These are phyloP conservation scores for Angomonas deanei DNA, from an alignment of 208 protist species.

Conservation along the genomic window DNA sequence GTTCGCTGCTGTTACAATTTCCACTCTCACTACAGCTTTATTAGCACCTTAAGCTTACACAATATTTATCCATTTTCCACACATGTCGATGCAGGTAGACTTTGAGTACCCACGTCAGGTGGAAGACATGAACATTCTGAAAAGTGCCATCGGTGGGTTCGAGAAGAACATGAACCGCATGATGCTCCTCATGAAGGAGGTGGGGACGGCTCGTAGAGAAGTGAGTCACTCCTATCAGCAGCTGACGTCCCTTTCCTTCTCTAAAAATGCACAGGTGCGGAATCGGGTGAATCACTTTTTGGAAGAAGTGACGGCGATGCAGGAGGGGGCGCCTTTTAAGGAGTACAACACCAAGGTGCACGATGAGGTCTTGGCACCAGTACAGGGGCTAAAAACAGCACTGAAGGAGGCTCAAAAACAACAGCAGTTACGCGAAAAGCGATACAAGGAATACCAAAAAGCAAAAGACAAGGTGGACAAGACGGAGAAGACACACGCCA, in stretches of 20 bases:
- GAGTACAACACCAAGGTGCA: constrained; percentile 52
- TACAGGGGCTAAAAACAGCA: constrained; percentile 20
- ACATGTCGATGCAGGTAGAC: constrained; percentile 37
- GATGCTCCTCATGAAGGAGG: constrained; percentile 58
- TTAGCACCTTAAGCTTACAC: neutral
- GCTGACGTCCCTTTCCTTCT: constrained; percentile 44
- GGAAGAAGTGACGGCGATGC: constrained; percentile 30
- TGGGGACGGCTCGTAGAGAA: constrained; percentile 34
- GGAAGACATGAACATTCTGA: constrained; percentile 24
- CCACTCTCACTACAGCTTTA: no score
- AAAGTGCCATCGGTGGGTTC: constrained; percentile 28
- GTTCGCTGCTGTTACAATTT: no score
- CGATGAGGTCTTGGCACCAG: constrained; percentile 34
- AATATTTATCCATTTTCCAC: constrained; percentile 2
- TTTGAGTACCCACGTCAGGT: constrained; percentile 24
- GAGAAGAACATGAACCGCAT: constrained; percentile 35
- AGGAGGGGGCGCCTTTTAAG: constrained; percentile 38
- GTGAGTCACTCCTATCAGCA: constrained; percentile 40
- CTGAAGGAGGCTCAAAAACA: constrained; percentile 23
- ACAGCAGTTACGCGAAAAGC: constrained; percentile 12
- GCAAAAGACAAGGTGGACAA: constrained; percentile 31
- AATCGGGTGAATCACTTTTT: constrained; percentile 30
- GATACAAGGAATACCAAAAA: constrained; percentile 20
- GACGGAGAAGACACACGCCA: constrained; percentile 35
- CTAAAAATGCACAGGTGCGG: constrained; percentile 17